These are phyloP conservation scores for Pythium aristosporum DNA, from an alignment of 352 stramenopile species.

Conservation along the genomic window DNA sequence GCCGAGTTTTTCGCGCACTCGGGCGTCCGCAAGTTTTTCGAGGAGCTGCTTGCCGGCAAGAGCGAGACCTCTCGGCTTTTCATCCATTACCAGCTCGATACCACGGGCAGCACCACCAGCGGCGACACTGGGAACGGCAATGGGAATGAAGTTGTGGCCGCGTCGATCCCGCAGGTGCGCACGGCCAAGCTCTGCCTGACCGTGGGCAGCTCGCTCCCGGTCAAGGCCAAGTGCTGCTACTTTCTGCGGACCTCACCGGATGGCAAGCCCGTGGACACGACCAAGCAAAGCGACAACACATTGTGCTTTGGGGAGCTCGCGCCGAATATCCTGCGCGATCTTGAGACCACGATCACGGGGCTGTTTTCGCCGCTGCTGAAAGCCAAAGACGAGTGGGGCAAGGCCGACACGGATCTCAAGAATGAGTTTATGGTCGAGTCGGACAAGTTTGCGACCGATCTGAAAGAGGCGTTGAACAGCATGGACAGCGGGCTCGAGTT, in stretches of 20 bases:
- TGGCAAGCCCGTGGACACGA: conserved; percentile 66
- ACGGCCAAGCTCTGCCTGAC: conserved; percentile 65
- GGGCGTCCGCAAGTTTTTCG: conserved; percentile 63
- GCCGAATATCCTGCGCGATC: conserved; percentile 76
- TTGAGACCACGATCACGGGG: conserved; percentile 77
- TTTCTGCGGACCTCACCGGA: conserved; percentile 73
- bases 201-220: conserved; percentile 63
- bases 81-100: conserved; percentile 60
- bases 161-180: conserved; percentile 30
- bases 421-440: conserved; percentile 94
- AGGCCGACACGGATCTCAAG: conserved; percentile 92
- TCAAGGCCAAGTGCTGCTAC: conserved; percentile 83
- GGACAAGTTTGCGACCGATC: conserved; percentile 92
- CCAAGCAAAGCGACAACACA: conserved; percentile 75
- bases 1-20: conserved; percentile 61
- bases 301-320: conserved; percentile 86
- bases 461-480: conserved; percentile 95
- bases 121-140: conserved; percentile 10
- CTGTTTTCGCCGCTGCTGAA: conserved; percentile 93
- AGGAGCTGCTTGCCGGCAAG: conserved; percentile 71
- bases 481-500: conserved; percentile 95
- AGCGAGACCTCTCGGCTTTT: conserved; percentile 70
- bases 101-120: conserved; percentile 10
- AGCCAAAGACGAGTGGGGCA: conserved; percentile 94
- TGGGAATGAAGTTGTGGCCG: background rate